phyloP scores from a whole-genome alignment of 176 grass and related monocot species.

The Carex littledalei region DNA sequence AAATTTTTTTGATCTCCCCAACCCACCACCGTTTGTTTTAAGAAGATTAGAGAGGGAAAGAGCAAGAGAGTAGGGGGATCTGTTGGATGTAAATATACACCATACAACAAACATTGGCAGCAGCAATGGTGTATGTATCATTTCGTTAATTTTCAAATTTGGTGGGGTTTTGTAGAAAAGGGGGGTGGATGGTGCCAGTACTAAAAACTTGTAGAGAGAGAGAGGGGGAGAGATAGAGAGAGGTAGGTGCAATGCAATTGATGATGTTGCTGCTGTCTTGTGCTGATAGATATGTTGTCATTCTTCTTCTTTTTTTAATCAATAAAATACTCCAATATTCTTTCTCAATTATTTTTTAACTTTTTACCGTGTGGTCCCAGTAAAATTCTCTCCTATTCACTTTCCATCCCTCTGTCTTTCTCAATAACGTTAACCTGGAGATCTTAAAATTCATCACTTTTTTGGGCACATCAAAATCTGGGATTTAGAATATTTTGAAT shows the following conservation, averaged over 20 bases:
- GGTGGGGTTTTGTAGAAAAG: constrained; percentile 19
- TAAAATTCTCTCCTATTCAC: neutral
- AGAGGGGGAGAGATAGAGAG: neutral
- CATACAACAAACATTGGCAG: constrained; percentile 24
- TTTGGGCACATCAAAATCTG: constrained; percentile 11
- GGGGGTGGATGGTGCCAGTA: neutral
- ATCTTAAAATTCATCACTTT: constrained; percentile 14
- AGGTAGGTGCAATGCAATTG: constrained; percentile 33
- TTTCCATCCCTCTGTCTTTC: constrained; percentile 12
- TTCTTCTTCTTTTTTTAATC: constrained; percentile 61
- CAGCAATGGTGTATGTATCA: constrained; percentile 22
- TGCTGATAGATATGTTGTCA: constrained; percentile 45
- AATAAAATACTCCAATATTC: constrained; percentile 61
- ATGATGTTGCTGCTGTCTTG: constrained; percentile 48
- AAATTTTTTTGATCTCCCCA: constrained; percentile 41
- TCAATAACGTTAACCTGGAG: constrained; percentile 7
- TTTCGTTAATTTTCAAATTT: constrained; percentile 4
- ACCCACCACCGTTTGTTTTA: constrained; percentile 41
- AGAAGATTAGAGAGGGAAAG: constrained; percentile 32
- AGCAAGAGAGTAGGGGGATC: constrained; percentile 9
- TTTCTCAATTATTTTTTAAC: constrained; percentile 12
- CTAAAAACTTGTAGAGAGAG: constrained; percentile 32
- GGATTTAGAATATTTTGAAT: constrained; percentile 11
- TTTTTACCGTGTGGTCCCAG: constrained; percentile 21
- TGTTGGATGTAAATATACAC: constrained; percentile 35